phyloP scores from a whole-genome alignment of 139 green algal species.

The Chlorella sp. region DNA sequence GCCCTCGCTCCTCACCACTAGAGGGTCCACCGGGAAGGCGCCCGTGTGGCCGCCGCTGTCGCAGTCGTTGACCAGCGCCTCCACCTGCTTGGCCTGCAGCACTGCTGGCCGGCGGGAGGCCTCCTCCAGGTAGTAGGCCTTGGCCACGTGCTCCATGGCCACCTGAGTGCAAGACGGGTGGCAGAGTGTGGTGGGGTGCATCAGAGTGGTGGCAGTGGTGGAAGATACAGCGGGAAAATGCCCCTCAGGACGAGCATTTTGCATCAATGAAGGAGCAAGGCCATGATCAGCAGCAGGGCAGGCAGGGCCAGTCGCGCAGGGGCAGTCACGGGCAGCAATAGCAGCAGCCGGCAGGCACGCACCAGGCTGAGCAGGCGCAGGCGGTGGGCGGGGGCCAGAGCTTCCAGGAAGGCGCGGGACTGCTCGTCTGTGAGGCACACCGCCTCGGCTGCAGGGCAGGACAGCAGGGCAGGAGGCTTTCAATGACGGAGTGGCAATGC shows the following conservation, averaged over 20 bases:
- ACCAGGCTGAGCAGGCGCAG: conserved; percentile 56
- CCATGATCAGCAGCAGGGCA: no score
- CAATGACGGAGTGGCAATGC: not conserved
- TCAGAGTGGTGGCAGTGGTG: no score
- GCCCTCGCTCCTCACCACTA: not conserved
- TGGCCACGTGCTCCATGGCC: conserved; percentile 12
- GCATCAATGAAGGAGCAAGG: no score
- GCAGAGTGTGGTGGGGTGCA: no score
- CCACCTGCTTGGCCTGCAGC: not conserved
- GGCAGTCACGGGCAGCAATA: no score
- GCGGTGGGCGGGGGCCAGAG: conserved; percentile 43
- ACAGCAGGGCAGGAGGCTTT: not conserved
- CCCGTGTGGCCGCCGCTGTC: not conserved
- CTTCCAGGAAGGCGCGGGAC: conserved; percentile 31
- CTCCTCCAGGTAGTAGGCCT: not conserved
- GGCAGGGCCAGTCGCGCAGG: no score
- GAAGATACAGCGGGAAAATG: no score
- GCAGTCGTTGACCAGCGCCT: not conserved
- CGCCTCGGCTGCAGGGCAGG: not conserved
- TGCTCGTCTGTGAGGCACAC: conserved; percentile 12
- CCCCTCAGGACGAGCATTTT: no score
- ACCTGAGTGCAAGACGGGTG: no score
- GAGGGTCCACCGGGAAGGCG: not conserved
- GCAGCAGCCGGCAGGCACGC: not conserved
- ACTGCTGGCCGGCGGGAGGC: not conserved